Conservation (phyloP, 2,329 filamentous ascomycete genomes). For the Colletotrichum destructivum region DNA sequence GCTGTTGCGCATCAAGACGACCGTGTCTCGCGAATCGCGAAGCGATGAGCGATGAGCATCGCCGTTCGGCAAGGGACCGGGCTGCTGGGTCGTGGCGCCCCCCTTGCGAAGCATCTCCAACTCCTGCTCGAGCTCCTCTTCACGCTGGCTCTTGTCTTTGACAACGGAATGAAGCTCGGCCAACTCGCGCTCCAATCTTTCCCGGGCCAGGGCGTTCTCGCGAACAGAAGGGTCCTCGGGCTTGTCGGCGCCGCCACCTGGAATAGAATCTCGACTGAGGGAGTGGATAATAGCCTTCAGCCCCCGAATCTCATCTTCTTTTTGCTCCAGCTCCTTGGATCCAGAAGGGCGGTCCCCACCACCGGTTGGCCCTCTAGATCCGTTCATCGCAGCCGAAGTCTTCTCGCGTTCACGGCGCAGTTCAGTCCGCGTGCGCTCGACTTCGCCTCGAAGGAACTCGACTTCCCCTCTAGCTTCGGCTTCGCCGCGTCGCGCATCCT, state of each 20-base stretch:
- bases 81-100: conserved; percentile 45
- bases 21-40: conserved; percentile 77
- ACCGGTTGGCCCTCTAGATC: conserved; percentile 48
- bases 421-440: conserved; percentile 91
- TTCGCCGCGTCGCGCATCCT: conserved; percentile 94
- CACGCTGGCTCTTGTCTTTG: conserved; percentile 79
- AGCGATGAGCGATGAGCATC: conserved; percentile 71
- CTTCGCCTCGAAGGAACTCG: conserved; percentile 94
- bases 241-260: conserved; percentile 59
- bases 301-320: conserved; percentile 96
- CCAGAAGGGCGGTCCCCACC: conserved; percentile 61
- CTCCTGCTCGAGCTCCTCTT: conserved; percentile 90
- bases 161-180: conserved; percentile 81
- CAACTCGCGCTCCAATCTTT: conserved; percentile 85
- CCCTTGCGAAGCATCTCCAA: conserved; percentile 75
- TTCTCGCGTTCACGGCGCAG: conserved; percentile 91
- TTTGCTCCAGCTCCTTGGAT: conserved; percentile 88
- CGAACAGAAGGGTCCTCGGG: conserved; percentile 36
- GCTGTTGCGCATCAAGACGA: conserved; percentile 69
- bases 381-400: conserved; percentile 73
- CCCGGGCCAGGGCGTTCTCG: conserved; percentile 70
- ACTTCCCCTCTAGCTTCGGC: conserved; percentile 96
- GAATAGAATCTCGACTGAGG: conserved; percentile 82
- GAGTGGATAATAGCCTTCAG: conserved; percentile 99
- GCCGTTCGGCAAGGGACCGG: conserved; percentile 52